Conservation (phyloP, 495 filamentous ascomycete genomes). For the Cryomyces minteri region DNA sequence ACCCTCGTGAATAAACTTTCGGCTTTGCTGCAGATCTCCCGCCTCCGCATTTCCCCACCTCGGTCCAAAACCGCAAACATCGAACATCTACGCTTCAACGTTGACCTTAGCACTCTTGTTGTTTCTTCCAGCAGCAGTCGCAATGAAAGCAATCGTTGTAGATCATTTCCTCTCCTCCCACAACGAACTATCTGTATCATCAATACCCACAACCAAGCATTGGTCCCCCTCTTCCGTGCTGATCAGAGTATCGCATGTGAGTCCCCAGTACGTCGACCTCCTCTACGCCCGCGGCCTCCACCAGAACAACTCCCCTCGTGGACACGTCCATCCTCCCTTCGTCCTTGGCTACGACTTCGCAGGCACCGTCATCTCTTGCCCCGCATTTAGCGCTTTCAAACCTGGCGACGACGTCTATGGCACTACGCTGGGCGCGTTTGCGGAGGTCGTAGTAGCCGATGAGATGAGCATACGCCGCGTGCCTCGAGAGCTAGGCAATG, state of each 20-base stretch:
- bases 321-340: conserved; percentile 19
- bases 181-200: conserved; percentile 7
- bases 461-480: conserved; percentile 5
- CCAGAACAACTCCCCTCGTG: conserved; percentile 17
- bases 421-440: conserved; percentile 4
- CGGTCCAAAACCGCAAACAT: no score
- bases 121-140: no score
- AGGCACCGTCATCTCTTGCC: conserved; percentile 8
- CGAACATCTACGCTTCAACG: no score
- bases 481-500: conserved; percentile 7
- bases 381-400: conserved; percentile 4
- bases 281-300: conserved; percentile 19
- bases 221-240: background rate
- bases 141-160: conserved; percentile 16
- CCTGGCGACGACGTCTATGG: conserved; percentile 13
- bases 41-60: no score
- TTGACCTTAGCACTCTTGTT: no score
- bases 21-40: no score
- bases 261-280: conserved; percentile 8
- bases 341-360: conserved; percentile 16
- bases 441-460: conserved; percentile 5
- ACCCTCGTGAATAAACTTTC: no score
- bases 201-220: conserved; percentile 1
- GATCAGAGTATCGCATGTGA: conserved; percentile 9
- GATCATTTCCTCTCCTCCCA: conserved; percentile 11